Percentiles rank a stretch among this genome's conserved stretches.
Conservation (phyloP, 495 filamentous ascomycete genomes). For the Letharia columbiana region DNA sequence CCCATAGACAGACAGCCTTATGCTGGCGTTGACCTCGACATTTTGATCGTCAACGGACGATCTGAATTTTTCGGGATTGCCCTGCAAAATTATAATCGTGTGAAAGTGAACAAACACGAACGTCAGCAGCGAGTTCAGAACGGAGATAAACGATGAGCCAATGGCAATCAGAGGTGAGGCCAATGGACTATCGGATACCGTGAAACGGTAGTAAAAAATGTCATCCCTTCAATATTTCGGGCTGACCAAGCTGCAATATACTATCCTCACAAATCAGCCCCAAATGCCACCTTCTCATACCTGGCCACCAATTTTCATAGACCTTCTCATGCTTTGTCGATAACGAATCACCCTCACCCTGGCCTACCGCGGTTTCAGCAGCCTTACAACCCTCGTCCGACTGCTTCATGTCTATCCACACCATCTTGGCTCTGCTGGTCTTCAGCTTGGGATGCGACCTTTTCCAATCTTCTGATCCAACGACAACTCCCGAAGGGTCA, state of each 20-base stretch:
- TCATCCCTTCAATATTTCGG: constrained; percentile 12
- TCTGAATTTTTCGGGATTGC: no score
- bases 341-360: constrained; percentile 17
- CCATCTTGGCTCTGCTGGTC: constrained; percentile 23
- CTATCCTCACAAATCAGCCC: constrained; percentile 38
- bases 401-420: constrained; percentile 38
- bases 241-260: constrained; percentile 31
- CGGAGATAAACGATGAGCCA: neutral
- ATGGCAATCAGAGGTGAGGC: neutral
- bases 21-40: neutral
- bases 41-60: neutral
- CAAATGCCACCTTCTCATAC: constrained; percentile 36
- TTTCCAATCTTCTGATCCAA: constrained; percentile 33
- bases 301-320: constrained; percentile 39
- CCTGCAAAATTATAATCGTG: neutral
- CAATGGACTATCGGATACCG: neutral
- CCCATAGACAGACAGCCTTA: neutral
- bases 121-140: neutral
- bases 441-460: constrained; percentile 24
- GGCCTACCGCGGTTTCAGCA: constrained; percentile 16
- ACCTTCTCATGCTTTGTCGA: constrained; percentile 20
- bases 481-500: constrained; percentile 27
- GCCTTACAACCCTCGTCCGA: constrained; percentile 14
- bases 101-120: neutral
- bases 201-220: no score